Percentiles rank a stretch among this genome's conserved stretches.
Evolutionary conservation across 495 filamentous ascomycete genomes (phyloP).

Genomic region (Astrothelium subdiscretum): DNA sequence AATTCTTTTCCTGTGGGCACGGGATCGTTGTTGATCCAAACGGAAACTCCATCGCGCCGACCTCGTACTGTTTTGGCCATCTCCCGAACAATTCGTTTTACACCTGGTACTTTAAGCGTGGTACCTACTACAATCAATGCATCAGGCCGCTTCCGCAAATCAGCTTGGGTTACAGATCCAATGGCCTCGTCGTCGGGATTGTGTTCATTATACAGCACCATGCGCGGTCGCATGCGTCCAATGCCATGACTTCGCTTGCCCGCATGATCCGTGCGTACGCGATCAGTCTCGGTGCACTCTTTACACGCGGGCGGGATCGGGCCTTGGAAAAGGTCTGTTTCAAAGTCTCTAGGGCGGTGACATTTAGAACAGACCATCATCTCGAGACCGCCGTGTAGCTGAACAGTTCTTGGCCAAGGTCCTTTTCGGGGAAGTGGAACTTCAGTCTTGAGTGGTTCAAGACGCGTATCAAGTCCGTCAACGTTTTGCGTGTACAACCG

Average conservation of each 20-base stretch:
- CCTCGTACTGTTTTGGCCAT: slow-evolving; percentile 71
- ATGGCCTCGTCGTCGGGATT: slow-evolving; percentile 96
- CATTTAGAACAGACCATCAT: slow-evolving; percentile 97
- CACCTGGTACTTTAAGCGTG: slow-evolving; percentile 86
- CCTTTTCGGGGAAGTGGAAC: slow-evolving; percentile 59
- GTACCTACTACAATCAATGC: slow-evolving; percentile 91
- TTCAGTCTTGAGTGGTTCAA: slow-evolving; percentile 65
- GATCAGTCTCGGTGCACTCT: slow-evolving; percentile 62
- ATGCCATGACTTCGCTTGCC: slow-evolving; percentile 92
- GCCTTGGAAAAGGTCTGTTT: slow-evolving; percentile 69
- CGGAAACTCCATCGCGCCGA: slow-evolving; percentile 75
- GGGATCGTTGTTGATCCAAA: slow-evolving; percentile 87
- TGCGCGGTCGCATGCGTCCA: slow-evolving; percentile 77
- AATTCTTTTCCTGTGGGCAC: slow-evolving; percentile 73
- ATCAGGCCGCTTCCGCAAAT: slow-evolving; percentile 75
- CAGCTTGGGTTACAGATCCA: slow-evolving; percentile 72
- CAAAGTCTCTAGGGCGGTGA: slow-evolving; percentile 60
- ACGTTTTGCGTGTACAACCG: slow-evolving; percentile 95
- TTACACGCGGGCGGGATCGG: slow-evolving; percentile 73
- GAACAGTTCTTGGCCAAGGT: slow-evolving; percentile 78
- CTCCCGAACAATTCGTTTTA: slow-evolving; percentile 77
- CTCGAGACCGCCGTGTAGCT: slow-evolving; percentile 84
- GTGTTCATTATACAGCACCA: slow-evolving; percentile 94
- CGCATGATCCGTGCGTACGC: slow-evolving; percentile 59
- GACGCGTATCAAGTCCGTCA: slow-evolving; percentile 80